These are phyloP conservation scores for Colletotrichum sp. DNA, from an alignment of 2,329 filamentous ascomycete species.

Conservation along the genomic window DNA sequence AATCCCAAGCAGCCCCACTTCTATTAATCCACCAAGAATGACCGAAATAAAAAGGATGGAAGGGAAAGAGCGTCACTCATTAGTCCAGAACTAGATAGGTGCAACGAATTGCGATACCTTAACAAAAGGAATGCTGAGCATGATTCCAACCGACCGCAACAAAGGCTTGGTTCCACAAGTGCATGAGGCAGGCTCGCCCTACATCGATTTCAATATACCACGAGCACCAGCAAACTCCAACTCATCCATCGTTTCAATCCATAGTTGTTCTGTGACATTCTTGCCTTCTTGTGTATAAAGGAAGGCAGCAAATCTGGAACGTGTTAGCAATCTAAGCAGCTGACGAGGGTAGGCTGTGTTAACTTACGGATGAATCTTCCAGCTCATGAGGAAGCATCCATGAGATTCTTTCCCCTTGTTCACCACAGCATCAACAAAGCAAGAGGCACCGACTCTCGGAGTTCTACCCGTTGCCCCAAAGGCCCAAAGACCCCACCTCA, in stretches of 20 bases:
- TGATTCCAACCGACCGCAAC: background rate
- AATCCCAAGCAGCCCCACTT: too few relatives aligned
- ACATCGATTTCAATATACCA: background rate
- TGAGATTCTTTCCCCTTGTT: background rate
- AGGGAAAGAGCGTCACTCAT: too few relatives aligned
- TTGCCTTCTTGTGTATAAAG: background rate
- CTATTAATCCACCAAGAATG: too few relatives aligned
- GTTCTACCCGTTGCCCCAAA: constrained; percentile 26
- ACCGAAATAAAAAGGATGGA: too few relatives aligned
- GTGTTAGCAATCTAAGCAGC: rapidly evolving
- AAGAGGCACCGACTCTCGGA: constrained; percentile 39
- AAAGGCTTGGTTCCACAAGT: background rate
- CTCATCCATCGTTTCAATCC: background rate
- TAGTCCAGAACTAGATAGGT: too few relatives aligned
- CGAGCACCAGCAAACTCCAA: background rate
- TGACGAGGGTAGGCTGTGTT: rapidly evolving
- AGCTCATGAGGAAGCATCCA: background rate
- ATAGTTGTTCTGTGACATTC: background rate
- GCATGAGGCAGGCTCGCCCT: background rate
- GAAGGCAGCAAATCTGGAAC: background rate
- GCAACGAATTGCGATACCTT: too few relatives aligned
- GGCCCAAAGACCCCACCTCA: background rate
- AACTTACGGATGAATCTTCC: background rate
- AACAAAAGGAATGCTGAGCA: too few relatives aligned
- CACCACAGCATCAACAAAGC: background rate